Evolutionary conservation across 1,139 yeast species (phyloP), one percentile per base, ranked within the genome.

Genomic region (Candida gigantensis): DNA sequence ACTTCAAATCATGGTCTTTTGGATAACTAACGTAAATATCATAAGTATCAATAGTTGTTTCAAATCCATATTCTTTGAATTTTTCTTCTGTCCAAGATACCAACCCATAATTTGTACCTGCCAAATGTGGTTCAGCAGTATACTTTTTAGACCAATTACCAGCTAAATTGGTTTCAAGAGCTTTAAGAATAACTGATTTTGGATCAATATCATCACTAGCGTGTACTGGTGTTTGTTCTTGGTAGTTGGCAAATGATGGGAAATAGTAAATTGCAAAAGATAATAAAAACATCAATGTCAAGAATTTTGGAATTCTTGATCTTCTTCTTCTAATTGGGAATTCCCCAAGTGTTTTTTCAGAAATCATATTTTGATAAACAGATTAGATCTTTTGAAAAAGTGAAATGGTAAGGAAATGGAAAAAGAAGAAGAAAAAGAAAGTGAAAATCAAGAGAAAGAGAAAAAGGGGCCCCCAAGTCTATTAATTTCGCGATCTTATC

Each of bases 71-170:
- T 46, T 81, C 84, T 39, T 67, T 71, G 50, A 82, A 81, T 53
- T 80, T 79, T 5, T 63, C 62, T 28, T 66, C 63, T 6, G 94
- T 84, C 75, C 83, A 86, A 35, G 83, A 68, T 12, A 79, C 92
- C 42, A 84, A 64, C 9, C 66, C 78, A 37, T 65, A 60, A 51
- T 81, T 81, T 26, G 81, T 75, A 7, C 95, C 95, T 1, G 92
- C 88, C 41, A 85, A 64, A 54, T 85, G 95, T 2, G 84, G 76
- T 35, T 72, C 77, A 10, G 70, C 52, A 4, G 88, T 79, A 51
- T 81, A 84, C 23, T 58, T 65, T 40, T 68, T 49, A 3, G 76
- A 64, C 84, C 84, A 78, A 35, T 75, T 62, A 1, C 68, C 62
- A 2, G 83, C 82, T 19, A 60, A 53, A 49, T 79, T 79, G n/a